These are phyloP conservation scores for Trichophaea hybrida DNA, from an alignment of 2,329 filamentous ascomycete species.

Conservation along the genomic window DNA sequence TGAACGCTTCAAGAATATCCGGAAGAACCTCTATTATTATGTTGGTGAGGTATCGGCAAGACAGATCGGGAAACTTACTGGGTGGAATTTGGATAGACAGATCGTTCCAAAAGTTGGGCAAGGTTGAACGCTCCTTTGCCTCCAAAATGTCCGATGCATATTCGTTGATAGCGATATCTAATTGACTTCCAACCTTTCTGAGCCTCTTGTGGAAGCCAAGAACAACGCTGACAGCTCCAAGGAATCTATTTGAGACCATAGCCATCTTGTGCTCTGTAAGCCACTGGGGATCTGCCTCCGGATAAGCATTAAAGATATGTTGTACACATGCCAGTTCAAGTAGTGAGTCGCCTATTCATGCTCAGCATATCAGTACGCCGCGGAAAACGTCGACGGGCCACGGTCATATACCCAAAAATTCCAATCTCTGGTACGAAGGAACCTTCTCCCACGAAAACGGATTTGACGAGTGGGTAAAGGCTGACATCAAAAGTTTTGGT, in stretches of 20 bases:
- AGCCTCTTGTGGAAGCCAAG: slow-evolving; percentile 66
- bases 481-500: slow-evolving; percentile 63
- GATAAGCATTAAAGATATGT: slow-evolving; percentile 62
- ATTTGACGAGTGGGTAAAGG: slow-evolving; percentile 78
- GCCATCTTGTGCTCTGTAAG: slow-evolving; percentile 97
- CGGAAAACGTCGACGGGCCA: not conserved
- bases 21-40: slow-evolving; percentile 45
- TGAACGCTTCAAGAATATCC: slow-evolving; percentile 76
- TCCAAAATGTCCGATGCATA: slow-evolving; percentile 36
- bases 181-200: slow-evolving; percentile 38
- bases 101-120: slow-evolving; percentile 54
- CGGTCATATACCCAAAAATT: slow-evolving; percentile 49
- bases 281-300: slow-evolving; percentile 80
- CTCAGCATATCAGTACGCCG: not conserved
- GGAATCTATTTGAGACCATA: slow-evolving; percentile 95
- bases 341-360: slow-evolving; percentile 55
- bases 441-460: slow-evolving; percentile 60
- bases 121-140: slow-evolving; percentile 37
- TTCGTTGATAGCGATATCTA: slow-evolving; percentile 35
- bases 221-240: slow-evolving; percentile 64
- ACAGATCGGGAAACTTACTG: slow-evolving; percentile 36
- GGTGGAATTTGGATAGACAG: slow-evolving; percentile 43
- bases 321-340: slow-evolving; percentile 77
- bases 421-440: slow-evolving; percentile 77
- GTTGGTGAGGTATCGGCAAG: not conserved